Conservation (phyloP, 768 basidiomycete species). For the Fibroporia radiculosa region DNA sequence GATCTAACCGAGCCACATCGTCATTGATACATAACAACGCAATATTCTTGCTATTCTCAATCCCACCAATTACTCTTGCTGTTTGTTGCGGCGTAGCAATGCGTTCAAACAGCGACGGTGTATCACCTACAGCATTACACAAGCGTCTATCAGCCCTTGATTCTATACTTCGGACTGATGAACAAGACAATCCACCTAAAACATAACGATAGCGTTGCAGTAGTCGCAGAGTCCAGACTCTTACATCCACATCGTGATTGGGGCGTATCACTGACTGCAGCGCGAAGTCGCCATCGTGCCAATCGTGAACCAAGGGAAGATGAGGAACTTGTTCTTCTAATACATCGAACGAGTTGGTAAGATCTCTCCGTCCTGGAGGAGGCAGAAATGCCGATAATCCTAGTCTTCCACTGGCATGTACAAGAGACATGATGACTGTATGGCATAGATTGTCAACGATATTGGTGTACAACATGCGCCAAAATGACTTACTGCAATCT, state of each 20-base stretch:
- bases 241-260: constrained; percentile 13
- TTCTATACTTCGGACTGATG: too few species aligned
- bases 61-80: constrained; percentile 9
- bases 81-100: constrained; percentile 14
- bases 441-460: neutral
- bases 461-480: neutral
- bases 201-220: constrained; percentile 28
- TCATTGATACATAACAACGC: constrained; percentile 28
- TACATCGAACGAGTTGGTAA: neutral
- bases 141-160: too few species aligned
- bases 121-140: constrained; percentile 6
- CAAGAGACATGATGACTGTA: constrained; percentile 24
- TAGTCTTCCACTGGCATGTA: constrained; percentile 21
- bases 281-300: constrained; percentile 18
- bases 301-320: constrained; percentile 17
- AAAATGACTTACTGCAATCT: constrained; percentile 22
- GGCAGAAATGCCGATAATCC: constrained; percentile 32
- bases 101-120: constrained; percentile 18
- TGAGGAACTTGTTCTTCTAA: constrained; percentile 8
- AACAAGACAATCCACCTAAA: constrained; percentile 18
- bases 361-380: neutral
- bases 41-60: constrained; percentile 15
- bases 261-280: constrained; percentile 14
- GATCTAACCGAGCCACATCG: constrained; percentile 16
- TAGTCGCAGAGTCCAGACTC: constrained; percentile 24